Evolutionary conservation across 2,329 filamentous ascomycete genomes (phyloP).

Genomic region (Stagonosporopsis chrysanthemi): DNA sequence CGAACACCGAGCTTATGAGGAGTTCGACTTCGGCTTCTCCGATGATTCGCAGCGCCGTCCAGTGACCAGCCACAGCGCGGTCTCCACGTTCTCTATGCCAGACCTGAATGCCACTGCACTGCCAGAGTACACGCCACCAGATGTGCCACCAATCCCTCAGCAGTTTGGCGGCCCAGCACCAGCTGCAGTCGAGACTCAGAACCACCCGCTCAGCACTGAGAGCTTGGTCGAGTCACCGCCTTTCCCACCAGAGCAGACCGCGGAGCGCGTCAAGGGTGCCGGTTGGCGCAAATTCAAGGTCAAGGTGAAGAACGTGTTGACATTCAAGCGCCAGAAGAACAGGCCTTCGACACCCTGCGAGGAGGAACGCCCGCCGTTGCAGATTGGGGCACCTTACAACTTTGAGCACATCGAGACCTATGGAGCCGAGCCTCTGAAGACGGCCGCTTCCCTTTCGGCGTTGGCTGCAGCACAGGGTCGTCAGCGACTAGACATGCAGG

Average conservation of each 20-base stretch:
- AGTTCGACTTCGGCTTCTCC: constrained; percentile 4
- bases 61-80: neutral
- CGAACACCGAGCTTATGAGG: neutral
- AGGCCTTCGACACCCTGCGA: neutral
- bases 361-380: neutral
- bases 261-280: neutral
- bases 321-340: neutral
- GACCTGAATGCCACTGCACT: constrained; percentile 10
- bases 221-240: neutral
- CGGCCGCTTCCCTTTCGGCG: neutral
- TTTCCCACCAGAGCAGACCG: neutral
- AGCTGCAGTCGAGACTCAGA: neutral
- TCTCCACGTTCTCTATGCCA: neutral
- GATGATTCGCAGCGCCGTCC: neutral
- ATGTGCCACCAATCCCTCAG: neutral
- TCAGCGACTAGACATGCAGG: neutral
- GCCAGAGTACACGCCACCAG: neutral
- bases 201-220: neutral
- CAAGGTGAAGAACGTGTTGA: constrained; percentile 11
- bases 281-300: neutral
- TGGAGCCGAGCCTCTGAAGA: neutral
- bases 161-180: neutral
- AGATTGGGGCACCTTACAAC: neutral
- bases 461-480: neutral
- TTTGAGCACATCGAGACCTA: constrained; percentile 1